Evolutionary conservation across 331 rosid genomes (phyloP).

Genomic region (Malus hybrid): DNA sequence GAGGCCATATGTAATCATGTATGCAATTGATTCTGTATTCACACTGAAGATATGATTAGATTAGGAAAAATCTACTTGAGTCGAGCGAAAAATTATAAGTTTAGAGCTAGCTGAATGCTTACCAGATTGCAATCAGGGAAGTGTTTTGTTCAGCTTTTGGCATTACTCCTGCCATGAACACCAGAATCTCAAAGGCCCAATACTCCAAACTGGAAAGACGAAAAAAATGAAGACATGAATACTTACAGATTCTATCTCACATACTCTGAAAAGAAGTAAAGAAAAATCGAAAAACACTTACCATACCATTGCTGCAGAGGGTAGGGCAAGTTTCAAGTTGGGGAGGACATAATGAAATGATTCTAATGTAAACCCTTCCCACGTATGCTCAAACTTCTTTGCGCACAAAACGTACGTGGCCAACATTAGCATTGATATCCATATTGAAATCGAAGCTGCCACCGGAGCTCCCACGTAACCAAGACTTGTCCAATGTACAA

Average conservation of each 20-base stretch:
- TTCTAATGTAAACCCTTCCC: constrained; percentile 65
- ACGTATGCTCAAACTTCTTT: constrained; percentile 45
- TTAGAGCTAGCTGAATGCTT: constrained; percentile 7
- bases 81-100: neutral
- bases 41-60: constrained; percentile 28
- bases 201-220: constrained; percentile 61
- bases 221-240: neutral
- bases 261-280: neutral
- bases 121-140: constrained; percentile 89
- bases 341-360: constrained; percentile 32
- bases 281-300: constrained; percentile 19
- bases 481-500: constrained; percentile 40
- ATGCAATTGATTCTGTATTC: constrained; percentile 65
- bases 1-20: constrained; percentile 66
- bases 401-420: constrained; percentile 31
- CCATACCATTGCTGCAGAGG: constrained; percentile 90
- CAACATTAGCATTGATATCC: constrained; percentile 46
- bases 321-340: constrained; percentile 57
- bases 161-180: constrained; percentile 70
- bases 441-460: constrained; percentile 50
- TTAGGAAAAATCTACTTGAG: neutral
- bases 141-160: constrained; percentile 58
- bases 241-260: neutral
- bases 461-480: constrained; percentile 60
- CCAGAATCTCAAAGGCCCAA: constrained; percentile 87